Evolutionary conservation across 768 basidiomycete species (phyloP).

Genomic region (Leccinum rimulosum): DNA sequence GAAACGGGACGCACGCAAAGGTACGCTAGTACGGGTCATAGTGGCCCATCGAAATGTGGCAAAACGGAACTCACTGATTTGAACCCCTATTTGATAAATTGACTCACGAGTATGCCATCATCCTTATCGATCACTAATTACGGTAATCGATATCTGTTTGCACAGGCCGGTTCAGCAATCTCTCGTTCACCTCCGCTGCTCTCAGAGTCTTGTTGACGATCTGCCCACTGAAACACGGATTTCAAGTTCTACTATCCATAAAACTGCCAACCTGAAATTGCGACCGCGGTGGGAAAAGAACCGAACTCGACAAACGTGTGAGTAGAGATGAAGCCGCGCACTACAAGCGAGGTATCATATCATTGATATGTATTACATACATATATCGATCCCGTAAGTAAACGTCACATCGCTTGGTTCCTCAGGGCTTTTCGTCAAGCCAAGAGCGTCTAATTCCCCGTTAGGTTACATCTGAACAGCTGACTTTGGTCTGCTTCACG

Average conservation of each 20-base stretch:
- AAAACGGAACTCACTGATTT: not conserved
- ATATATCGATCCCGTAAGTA: conserved; percentile 1
- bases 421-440: conserved; percentile 1
- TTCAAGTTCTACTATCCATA: not conserved
- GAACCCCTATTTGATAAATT: not conserved
- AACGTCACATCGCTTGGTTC: conserved; percentile 3
- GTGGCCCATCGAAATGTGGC: not conserved
- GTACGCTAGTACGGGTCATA: not conserved
- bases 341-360: not conserved
- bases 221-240: conserved; percentile 3
- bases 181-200: not conserved
- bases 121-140: not conserved
- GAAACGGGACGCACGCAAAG: not conserved
- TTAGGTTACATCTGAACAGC: not conserved
- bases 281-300: conserved; percentile 12
- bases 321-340: conserved; percentile 1
- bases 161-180: not conserved
- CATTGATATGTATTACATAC: not conserved
- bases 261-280: not conserved
- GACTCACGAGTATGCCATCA: not conserved
- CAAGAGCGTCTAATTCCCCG: not conserved
- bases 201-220: not conserved
- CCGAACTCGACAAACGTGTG: conserved; percentile 12
- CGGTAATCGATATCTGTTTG: not conserved
- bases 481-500: not conserved